Evolutionary conservation across 2,329 filamentous ascomycete genomes (phyloP), one percentile per base, ranked within the genome.

Genomic region (Trichoderma simmonsii): DNA sequence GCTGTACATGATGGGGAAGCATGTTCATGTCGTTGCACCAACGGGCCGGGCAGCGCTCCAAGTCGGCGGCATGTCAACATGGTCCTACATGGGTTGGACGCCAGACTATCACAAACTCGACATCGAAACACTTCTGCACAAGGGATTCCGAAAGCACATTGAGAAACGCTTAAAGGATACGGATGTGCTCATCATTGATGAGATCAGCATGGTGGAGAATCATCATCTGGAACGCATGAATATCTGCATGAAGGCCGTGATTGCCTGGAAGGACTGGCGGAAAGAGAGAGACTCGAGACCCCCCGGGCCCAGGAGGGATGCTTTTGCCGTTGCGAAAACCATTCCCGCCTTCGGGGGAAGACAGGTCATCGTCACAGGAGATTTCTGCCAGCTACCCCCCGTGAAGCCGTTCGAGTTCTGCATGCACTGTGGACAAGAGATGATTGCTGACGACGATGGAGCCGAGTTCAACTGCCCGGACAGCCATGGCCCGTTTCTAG

Each of bases 171-270:
- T 89, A 1, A 76, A n/a, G 0, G 39, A 77, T 0, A 88, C 86
- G 0, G 82, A 91, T 66, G 86, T 90, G 1, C 81, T 92, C 2
- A 84, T 92, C 24, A 88, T 92, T 24, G 89, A 92, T 75, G 90
- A 92, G 78, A 88, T 92, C 71, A 89, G 86, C 73, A 92, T 92
- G 90, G 83, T 91, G 0, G 87, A 89, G 65, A 88, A 86, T 85
- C 74, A 76, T 28, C 73, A 78, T n/a, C n/a, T 79, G 0, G 60
- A 78, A 32, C 77, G 74, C 26, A 77, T 79, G 12, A 76, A 78
- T 15, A 5, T 15, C 11, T 75, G 73, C 63, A 71, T 79, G 80
- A 86, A 87, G 73, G 73, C 66, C 1, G 57, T 72, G 2, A 68
- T 64, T n/a, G 57, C 21, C 62, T 71, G 62, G 62, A 36, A 67